phyloP scores from a whole-genome alignment of 306 rosid species.

The Acmispon strigosus region DNA sequence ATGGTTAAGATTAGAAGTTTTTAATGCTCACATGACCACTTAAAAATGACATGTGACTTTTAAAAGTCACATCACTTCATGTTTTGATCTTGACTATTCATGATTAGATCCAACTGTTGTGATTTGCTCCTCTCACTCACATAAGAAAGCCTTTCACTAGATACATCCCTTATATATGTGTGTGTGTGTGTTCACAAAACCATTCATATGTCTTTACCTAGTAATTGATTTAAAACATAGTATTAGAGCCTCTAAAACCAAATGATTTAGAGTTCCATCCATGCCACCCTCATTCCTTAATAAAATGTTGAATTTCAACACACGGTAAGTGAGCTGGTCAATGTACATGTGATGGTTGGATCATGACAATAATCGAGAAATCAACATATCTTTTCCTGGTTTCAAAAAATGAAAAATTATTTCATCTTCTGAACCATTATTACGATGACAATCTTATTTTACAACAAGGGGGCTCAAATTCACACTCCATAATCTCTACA shows the following conservation, averaged over 20 bases:
- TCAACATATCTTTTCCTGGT: neutral
- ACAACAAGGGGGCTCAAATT: neutral
- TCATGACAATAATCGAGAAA: neutral
- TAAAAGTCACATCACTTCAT: too few relatives aligned
- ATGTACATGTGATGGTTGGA: neutral
- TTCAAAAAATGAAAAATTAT: neutral
- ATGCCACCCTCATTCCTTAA: neutral
- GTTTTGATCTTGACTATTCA: too few relatives aligned
- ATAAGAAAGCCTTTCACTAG: too few relatives aligned
- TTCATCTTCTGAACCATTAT: neutral
- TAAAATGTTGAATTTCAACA: neutral
- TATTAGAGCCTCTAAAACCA: neutral
- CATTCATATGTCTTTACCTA: too few relatives aligned
- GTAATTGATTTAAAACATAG: neutral
- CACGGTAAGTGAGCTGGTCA: neutral
- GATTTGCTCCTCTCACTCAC: too few relatives aligned
- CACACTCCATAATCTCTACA: conserved; percentile 1
- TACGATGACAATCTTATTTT: neutral
- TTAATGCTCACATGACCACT: too few relatives aligned
- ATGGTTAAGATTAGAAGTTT: too few relatives aligned
- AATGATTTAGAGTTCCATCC: neutral
- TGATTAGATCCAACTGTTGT: too few relatives aligned
- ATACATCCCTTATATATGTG: too few relatives aligned
- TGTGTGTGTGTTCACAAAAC: too few relatives aligned
- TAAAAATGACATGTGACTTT: too few relatives aligned